Conservation (phyloP, 345 rosid genomes). For the Dipteronia dyeriana region DNA sequence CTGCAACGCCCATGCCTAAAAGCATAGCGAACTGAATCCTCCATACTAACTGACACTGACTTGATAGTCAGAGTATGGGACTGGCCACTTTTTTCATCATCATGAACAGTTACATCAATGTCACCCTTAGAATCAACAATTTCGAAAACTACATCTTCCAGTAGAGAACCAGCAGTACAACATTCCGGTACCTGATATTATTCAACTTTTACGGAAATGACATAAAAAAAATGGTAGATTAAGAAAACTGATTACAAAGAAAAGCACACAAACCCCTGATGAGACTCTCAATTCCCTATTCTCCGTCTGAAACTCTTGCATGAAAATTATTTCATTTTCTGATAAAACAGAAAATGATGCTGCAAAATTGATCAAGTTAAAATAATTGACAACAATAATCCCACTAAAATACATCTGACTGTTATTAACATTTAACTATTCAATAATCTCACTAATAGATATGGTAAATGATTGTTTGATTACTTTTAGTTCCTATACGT, state of each 20-base stretch:
- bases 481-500: not conserved
- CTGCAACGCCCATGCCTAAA: constrained; percentile 52
- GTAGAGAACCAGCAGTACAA: constrained; percentile 47
- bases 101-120: constrained; percentile 46
- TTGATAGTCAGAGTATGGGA: constrained; percentile 47
- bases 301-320: constrained; percentile 39
- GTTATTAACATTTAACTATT: not conserved
- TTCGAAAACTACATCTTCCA: constrained; percentile 44
- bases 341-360: constrained; percentile 43
- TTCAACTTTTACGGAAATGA: not conserved
- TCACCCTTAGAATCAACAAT: constrained; percentile 46
- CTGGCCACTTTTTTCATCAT: constrained; percentile 40
- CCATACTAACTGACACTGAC: constrained; percentile 24
- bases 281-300: constrained; percentile 47
- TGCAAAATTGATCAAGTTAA: constrained; percentile 26
- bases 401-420: not conserved
- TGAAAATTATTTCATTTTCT: constrained; percentile 33
- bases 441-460: not conserved
- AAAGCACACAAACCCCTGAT: constrained; percentile 37
- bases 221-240: not conserved
- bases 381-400: not conserved
- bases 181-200: constrained; percentile 42
- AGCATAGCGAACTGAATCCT: constrained; percentile 33
- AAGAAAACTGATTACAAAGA: not conserved
- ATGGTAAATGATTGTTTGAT: not conserved